Conservation (phyloP, 78 protist genomes). For the Isochrysis galbana region DNA sequence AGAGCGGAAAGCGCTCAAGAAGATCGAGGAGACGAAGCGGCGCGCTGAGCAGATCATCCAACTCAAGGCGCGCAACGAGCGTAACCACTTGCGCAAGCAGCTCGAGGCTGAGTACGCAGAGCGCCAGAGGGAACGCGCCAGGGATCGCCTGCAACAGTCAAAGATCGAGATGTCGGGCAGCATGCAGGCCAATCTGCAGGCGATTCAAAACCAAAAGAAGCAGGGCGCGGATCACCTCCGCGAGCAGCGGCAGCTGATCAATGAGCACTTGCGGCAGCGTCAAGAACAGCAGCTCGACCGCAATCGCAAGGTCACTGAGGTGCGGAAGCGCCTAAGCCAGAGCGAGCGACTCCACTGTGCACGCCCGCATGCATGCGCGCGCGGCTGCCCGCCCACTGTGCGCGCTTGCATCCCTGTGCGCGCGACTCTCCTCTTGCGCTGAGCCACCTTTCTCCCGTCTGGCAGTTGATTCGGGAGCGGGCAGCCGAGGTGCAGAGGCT, state of each 20-base stretch:
- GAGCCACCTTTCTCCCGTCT: neutral
- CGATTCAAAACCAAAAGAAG: neutral
- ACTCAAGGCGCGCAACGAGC: neutral
- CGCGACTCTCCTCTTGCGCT: too few relatives aligned
- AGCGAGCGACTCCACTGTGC: neutral
- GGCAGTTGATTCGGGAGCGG: neutral
- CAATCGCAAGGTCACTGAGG: neutral
- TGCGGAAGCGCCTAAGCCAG: neutral
- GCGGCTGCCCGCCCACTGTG: too few relatives aligned
- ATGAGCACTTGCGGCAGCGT: neutral
- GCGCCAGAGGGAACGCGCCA: neutral
- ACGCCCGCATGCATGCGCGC: too few relatives aligned
- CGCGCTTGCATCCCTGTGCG: too few relatives aligned
- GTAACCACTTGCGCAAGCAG: neutral
- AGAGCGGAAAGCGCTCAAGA: constrained; percentile 8
- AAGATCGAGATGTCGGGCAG: neutral
- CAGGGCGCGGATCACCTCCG: neutral
- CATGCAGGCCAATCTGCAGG: neutral
- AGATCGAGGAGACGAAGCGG: neutral
- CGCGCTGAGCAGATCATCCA: neutral
- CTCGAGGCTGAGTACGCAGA: neutral
- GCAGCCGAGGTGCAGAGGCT: neutral
- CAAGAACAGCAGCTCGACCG: neutral
- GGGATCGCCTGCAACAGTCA: neutral
- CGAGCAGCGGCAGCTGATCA: neutral